These are phyloP conservation scores for Microdochium bolleyi DNA, from an alignment of 2,329 filamentous ascomycete genomes.

Conservation along the genomic window DNA sequence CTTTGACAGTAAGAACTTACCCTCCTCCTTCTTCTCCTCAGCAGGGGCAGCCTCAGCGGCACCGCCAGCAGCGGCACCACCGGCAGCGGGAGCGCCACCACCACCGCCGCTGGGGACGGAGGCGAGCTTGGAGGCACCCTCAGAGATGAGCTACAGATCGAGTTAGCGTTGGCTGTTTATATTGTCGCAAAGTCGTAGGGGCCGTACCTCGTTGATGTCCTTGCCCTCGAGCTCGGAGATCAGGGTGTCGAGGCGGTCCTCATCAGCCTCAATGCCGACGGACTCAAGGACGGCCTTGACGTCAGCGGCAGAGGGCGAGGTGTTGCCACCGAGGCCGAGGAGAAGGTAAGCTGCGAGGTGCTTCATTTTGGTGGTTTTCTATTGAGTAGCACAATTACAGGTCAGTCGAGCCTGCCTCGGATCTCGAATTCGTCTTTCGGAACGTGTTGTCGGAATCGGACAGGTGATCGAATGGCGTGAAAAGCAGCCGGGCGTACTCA, in stretches of 20 bases:
- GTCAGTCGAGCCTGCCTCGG: conserved; percentile 8
- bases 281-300: conserved; percentile 85
- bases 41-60: conserved; percentile 54
- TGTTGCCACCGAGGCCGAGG: conserved; percentile 87
- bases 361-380: conserved; percentile 77
- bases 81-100: conserved; percentile 63
- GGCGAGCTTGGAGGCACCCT: conserved; percentile 89
- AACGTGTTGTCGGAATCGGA: background rate
- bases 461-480: background rate
- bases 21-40: conserved; percentile 71
- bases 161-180: conserved; percentile 8
- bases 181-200: background rate
- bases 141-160: conserved; percentile 67
- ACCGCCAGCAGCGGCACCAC: conserved; percentile 53
- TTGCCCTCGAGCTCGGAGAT: conserved; percentile 88
- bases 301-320: conserved; percentile 75
- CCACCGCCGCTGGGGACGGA: conserved; percentile 91
- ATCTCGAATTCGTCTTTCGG: background rate
- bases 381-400: conserved; percentile 10
- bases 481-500: conserved; percentile 22
- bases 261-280: conserved; percentile 91
- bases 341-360: conserved; percentile 99
- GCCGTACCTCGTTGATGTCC: conserved; percentile 80
- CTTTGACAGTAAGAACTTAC: conserved; percentile 51
- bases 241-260: conserved; percentile 78